Evolutionary conservation across 495 filamentous ascomycete genomes (phyloP).

Genomic region (Friedmanniomyces simplex): DNA sequence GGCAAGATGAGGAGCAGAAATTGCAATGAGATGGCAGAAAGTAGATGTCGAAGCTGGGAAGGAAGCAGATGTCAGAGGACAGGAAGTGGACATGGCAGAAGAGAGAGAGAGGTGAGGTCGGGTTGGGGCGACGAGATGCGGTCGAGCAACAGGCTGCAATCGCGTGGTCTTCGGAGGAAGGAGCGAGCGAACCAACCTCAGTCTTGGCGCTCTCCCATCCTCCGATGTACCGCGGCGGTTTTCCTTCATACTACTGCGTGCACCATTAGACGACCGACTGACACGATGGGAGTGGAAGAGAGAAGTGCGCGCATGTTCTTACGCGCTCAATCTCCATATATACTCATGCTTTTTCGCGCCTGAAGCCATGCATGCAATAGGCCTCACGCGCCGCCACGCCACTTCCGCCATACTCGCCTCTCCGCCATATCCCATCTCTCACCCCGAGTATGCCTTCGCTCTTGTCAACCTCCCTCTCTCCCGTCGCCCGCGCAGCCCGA

Average conservation of each 20-base stretch:
- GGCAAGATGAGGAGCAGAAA: not conserved
- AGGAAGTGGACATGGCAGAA: too few species aligned
- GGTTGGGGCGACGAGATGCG: not conserved
- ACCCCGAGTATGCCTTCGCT: not conserved
- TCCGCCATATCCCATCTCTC: not conserved
- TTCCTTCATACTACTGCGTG: not conserved
- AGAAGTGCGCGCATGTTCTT: not conserved
- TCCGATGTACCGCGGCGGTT: too few species aligned
- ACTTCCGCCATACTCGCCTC: not conserved
- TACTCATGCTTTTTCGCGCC: not conserved
- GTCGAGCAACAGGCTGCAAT: not conserved
- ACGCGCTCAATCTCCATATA: not conserved
- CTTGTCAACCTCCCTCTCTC: constrained; percentile 18
- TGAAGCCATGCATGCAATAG: not conserved
- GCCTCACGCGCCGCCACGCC: not conserved
- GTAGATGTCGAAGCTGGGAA: not conserved
- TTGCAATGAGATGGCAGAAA: not conserved
- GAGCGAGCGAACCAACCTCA: constrained; percentile 1
- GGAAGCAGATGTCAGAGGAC: too few species aligned
- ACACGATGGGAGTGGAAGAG: not conserved
- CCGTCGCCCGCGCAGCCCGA: constrained; percentile 1
- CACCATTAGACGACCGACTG: not conserved
- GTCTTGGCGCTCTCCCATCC: not conserved
- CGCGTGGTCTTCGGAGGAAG: too few species aligned
- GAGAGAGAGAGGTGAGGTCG: not conserved